Percentiles rank a stretch among this genome's conserved stretches.
Evolutionary conservation across 148 eudicot genomes (phyloP).

Genomic region (Chenopodium quinoa): DNA sequence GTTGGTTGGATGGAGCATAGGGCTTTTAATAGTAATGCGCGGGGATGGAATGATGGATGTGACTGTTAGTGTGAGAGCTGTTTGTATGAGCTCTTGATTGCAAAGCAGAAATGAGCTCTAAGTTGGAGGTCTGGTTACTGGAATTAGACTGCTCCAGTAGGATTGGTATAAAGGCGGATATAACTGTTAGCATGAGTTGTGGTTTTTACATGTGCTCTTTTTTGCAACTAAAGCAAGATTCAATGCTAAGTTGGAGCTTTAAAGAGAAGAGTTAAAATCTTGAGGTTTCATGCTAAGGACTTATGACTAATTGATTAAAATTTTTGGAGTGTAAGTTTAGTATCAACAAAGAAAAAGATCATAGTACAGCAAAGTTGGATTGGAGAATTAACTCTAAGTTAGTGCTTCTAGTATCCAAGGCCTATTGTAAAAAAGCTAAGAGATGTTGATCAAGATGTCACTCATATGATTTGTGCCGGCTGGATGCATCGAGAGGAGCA

Average conservation of each 20-base stretch:
- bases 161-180: background rate
- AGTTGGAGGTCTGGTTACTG: background rate
- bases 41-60: background rate
- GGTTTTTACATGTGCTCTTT: background rate
- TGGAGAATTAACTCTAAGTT: background rate
- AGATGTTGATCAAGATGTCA: no score
- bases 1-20: background rate
- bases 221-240: background rate
- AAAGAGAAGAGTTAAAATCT: background rate
- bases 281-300: background rate
- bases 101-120: background rate
- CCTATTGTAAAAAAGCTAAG: no score
- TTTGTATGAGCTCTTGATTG: background rate
- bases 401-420: no score
- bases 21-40: background rate
- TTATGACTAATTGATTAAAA: background rate
- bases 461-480: no score
- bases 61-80: background rate
- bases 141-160: background rate
- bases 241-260: background rate
- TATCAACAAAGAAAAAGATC: background rate
- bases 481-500: no score
- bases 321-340: background rate
- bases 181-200: background rate
- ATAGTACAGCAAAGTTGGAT: background rate